phyloP scores from a whole-genome alignment of 2,329 filamentous ascomycete genomes.

The Neopestalotiopsis rosae region DNA sequence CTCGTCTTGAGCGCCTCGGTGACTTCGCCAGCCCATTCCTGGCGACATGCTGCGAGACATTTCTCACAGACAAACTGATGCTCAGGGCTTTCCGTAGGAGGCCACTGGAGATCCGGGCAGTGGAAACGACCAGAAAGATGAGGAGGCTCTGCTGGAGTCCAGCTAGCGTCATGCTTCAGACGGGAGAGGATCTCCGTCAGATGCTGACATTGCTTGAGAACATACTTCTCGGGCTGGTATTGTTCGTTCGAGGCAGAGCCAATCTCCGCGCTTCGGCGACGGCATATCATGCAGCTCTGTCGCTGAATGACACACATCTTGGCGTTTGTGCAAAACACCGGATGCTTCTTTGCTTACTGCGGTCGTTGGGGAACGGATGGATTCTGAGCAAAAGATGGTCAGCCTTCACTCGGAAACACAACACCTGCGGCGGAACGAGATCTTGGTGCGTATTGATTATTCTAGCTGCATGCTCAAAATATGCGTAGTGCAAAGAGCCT shows the following conservation, averaged over 20 bases:
- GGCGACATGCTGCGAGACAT: constrained; percentile 18
- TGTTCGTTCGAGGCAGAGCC: neutral
- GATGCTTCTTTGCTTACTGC: neutral
- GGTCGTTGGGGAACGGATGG: neutral
- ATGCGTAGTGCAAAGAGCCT: no score
- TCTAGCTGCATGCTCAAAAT: no score
- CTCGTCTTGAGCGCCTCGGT: neutral
- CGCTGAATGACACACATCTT: constrained; percentile 11
- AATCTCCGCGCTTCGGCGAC: neutral
- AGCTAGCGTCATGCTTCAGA: neutral
- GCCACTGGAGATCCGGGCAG: constrained; percentile 25
- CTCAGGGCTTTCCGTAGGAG: constrained; percentile 9
- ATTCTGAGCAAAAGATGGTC: neutral
- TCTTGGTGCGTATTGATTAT: no score
- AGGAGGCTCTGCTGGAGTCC: neutral
- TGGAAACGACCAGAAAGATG: constrained; percentile 15
- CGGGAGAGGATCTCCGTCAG: constrained; percentile 5
- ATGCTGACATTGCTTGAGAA: constrained; percentile 4
- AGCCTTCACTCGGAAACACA: neutral
- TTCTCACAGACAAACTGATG: constrained; percentile 23
- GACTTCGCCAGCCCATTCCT: neutral
- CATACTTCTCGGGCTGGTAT: neutral
- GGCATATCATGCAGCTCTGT: constrained; percentile 7
- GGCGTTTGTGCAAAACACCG: neutral
- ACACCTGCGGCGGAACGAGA: no score